Base-by-base conservation (phyloP, 2,329 filamentous ascomycete species). In the Emmonsiellopsis sp. region DNA sequence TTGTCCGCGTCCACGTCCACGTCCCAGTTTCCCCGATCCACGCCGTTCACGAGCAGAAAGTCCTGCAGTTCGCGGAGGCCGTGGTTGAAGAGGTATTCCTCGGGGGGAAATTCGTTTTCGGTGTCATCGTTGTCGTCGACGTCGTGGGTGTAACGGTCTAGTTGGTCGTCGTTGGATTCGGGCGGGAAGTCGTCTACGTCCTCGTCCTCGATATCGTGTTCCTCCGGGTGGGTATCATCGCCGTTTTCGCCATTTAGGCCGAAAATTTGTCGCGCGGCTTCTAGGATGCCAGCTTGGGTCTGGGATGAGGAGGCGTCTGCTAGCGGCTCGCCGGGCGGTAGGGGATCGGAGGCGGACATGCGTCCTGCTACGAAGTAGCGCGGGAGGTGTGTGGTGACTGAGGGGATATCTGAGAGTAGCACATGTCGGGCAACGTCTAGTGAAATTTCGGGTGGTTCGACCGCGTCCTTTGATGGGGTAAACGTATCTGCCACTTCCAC, bases 321-420 rank as follows among this genome's bases (percentile, higher is more conserved):
- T 62, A 59, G 5, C 65, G 51, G 53, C 66, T 70, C 9, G 63
- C 64, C 11, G 63, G 90, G 91, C 16, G 90, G 89, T 11, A 95
- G 73, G 1, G 89, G 89, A 64, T 95, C 91, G 20, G 89, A 93
- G 15, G 88, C 82, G 57, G 86, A 90, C 2, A 84, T 83, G 46
- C 83, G 76, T 35, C 77, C 74, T 15, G 79, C 76, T 9, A 89
- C 82, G 61, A 89, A 79, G 7, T 73, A 70, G 1, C 77, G 76
- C 0, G 90, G 88, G 6, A 93, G 77, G 40, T 86, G 74, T 0
- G 81, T 78, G 61, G 92, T 85, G 20, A 95, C 77, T 1, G 77
- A 73, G 1, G 85, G 86, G 2, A 84, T 82, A 59, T 91, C 87
- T 32, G 89, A 86, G 7, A 95, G 78, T 55, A 91, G 84, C 20